Base-by-base conservation (phyloP, 2,329 filamentous ascomycete genomes). In the Ilyonectria sp. region DNA sequence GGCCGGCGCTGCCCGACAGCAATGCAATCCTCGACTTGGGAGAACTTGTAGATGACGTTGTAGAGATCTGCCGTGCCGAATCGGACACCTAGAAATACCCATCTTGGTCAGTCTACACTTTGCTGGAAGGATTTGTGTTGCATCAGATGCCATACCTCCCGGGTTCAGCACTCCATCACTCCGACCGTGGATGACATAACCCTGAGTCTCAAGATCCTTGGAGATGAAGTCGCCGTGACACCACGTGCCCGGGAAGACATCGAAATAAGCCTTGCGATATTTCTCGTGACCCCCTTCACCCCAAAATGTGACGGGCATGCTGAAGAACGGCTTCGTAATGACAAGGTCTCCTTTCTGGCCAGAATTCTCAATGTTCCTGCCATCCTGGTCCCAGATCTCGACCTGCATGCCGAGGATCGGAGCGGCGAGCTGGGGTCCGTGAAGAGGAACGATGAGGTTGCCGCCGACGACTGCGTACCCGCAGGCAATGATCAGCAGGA, bases 221-320 rank as follows among this genome's bases (percentile, higher is more conserved):
- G 47, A 50, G 47, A 50, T 50, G 47, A 50, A 31, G 47, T 50
- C 47, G 21, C 47, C 47, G 47, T 50, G 47, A 31, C 47, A 26
- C 47, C 47, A 50, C 23, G 21, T n/a, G 29, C 47, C 47, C 2
- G 40, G 40, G 40, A 21, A 44, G n/a, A 44, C 40, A 44, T 44
- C 40, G 17, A 44, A 50, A 26, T 26, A 50, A 17, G 47, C 29
- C 11, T 50, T 50, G 47, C 47, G 29, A 29, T 50, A 50, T 50
- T 26, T 50, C 23, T 50, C 47, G 47, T 50, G 47, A 50, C 29
- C 21, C 21, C 47, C 19, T 31, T 50, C 47, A 31, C 47, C 47
- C 47, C 47, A 50, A 50, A 50, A 50, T 31, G 47, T 31, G 47
- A 50, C 47, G 15, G 47, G 47, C 47, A 50, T 50, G 47, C 47